These are phyloP conservation scores for Aschersonia sp. DNA, from an alignment of 2,329 filamentous ascomycete species.

Conservation along the genomic window DNA sequence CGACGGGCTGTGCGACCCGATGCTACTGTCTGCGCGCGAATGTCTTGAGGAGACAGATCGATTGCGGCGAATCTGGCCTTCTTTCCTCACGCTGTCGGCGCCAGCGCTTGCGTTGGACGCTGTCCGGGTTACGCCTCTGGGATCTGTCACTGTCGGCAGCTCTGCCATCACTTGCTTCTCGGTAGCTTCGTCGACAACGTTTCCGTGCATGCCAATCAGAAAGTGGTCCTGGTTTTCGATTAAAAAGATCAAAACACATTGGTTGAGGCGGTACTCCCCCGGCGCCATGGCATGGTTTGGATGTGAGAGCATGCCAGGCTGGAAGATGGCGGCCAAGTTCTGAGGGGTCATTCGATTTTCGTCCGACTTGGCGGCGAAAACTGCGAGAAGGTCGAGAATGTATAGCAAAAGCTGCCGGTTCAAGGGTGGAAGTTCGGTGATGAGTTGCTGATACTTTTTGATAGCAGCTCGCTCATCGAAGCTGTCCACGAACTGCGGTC, in stretches of 20 bases:
- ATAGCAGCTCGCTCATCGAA: constrained; percentile 57
- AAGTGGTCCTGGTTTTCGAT: constrained; percentile 99
- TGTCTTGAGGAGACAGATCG: constrained; percentile 85
- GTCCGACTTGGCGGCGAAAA: constrained; percentile 93
- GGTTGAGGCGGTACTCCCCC: constrained; percentile 83
- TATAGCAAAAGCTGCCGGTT: constrained; percentile 92
- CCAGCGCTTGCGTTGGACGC: constrained; percentile 80
- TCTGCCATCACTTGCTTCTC: constrained; percentile 54
- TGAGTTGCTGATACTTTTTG: constrained; percentile 69
- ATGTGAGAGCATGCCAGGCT: constrained; percentile 90
- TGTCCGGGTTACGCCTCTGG: constrained; percentile 43
- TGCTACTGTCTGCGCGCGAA: constrained; percentile 59
- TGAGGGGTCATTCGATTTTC: constrained; percentile 93
- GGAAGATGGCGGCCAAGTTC: constrained; percentile 93
- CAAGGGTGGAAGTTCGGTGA: constrained; percentile 81
- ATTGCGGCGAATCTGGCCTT: constrained; percentile 68
- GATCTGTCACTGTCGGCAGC: constrained; percentile 35
- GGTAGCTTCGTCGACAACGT: constrained; percentile 80
- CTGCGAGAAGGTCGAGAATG: constrained; percentile 86
- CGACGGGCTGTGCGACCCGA: constrained; percentile 52
- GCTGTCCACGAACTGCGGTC: constrained; percentile 53
- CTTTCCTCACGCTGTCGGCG: constrained; percentile 72
- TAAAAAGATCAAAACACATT: constrained; percentile 92
- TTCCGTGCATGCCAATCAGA: constrained; percentile 94
- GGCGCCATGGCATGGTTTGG: constrained; percentile 92